A percentile compares a stretch with the other conserved stretches of the same genome.
Evolutionary conservation across 768 basidiomycete genomes (phyloP).

Genomic region (Calocera cornea): DNA sequence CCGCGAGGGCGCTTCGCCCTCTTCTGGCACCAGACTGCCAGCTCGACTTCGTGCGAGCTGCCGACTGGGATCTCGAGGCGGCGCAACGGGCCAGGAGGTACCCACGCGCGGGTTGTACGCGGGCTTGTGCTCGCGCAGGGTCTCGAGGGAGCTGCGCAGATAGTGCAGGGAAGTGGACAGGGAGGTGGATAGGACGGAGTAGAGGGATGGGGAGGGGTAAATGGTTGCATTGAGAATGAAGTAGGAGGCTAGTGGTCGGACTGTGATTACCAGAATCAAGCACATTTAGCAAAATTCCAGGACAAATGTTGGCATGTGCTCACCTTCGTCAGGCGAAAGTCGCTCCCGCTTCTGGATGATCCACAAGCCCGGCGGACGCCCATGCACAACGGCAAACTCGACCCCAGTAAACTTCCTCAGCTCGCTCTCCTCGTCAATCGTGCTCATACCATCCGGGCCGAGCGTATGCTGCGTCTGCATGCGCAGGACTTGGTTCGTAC

Average conservation of each 20-base stretch:
- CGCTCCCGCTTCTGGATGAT: constrained; percentile 83
- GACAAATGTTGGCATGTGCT: constrained; percentile 16
- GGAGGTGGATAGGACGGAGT: constrained; percentile 62
- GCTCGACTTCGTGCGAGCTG: background rate
- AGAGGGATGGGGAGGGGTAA: constrained; percentile 76
- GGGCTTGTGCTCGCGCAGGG: constrained; percentile 58
- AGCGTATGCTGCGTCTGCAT: constrained; percentile 90
- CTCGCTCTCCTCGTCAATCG: constrained; percentile 59
- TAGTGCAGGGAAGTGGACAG: constrained; percentile 18
- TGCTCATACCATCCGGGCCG: constrained; percentile 40
- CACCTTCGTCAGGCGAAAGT: constrained; percentile 71
- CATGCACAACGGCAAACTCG: constrained; percentile 75
- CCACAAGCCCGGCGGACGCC: constrained; percentile 67
- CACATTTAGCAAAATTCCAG: background rate
- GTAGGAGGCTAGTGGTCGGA: constrained; percentile 64
- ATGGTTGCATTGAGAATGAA: constrained; percentile 83
- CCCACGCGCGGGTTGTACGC: constrained; percentile 74
- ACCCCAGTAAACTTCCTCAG: constrained; percentile 80
- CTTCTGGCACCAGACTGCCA: background rate
- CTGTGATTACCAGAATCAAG: constrained; percentile 29
- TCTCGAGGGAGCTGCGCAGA: constrained; percentile 62
- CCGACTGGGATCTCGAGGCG: background rate
- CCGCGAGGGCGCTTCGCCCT: background rate
- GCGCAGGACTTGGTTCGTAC: constrained; percentile 79
- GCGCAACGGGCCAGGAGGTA: constrained; percentile 62